phyloP scores from a whole-genome alignment of 2,329 filamentous ascomycete species.

The Emydomyces testavorans region DNA sequence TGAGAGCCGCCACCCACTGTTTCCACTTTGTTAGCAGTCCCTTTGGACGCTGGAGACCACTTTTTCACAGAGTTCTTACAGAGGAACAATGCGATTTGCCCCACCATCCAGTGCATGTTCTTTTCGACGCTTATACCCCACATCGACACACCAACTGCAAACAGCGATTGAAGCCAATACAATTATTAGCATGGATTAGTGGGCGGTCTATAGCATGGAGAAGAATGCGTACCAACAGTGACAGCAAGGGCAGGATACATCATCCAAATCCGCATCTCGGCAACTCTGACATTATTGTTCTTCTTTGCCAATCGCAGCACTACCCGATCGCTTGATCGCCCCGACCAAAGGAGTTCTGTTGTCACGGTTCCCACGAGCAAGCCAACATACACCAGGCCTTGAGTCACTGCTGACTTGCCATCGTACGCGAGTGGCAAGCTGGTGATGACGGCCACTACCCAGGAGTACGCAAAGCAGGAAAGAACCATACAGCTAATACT shows the following conservation, averaged over 20 bases:
- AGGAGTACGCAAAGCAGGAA: constrained; percentile 48
- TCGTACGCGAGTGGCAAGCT: constrained; percentile 43
- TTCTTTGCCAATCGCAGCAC: constrained; percentile 37
- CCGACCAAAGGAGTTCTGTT: constrained; percentile 43
- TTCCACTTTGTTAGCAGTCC: constrained; percentile 6
- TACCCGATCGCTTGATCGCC: constrained; percentile 43
- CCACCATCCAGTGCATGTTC: constrained; percentile 46
- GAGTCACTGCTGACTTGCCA: constrained; percentile 39
- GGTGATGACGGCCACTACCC: constrained; percentile 44
- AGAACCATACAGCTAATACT: constrained; percentile 40
- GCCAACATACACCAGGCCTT: constrained; percentile 45
- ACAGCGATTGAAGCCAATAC: not conserved
- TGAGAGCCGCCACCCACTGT: constrained; percentile 45
- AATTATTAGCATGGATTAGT: not conserved
- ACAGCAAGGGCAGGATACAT: constrained; percentile 43
- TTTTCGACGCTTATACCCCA: constrained; percentile 47
- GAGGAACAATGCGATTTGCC: constrained; percentile 45
- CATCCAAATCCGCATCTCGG: constrained; percentile 48
- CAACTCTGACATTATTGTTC: constrained; percentile 35
- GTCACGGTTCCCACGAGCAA: constrained; percentile 44
- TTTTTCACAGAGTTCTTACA: constrained; percentile 30
- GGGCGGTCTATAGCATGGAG: not conserved
- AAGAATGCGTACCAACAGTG: constrained; percentile 28
- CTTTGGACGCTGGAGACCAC: not conserved
- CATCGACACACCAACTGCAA: constrained; percentile 38